These are phyloP conservation scores for Cryptosporidium sp. DNA, from an alignment of 169 alveolate genomes.

Conservation along the genomic window DNA sequence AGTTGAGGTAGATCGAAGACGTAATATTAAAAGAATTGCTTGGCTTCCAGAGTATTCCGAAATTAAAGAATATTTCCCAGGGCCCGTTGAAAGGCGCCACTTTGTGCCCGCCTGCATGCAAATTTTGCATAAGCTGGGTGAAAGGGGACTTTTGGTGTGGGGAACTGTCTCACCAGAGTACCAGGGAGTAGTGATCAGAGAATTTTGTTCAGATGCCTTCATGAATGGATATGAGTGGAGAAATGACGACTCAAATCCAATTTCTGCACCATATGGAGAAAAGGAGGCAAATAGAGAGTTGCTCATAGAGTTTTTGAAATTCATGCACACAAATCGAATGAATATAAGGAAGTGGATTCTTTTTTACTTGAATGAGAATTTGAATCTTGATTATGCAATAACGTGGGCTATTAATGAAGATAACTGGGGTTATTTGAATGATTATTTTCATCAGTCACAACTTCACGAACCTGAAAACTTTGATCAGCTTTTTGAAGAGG, in stretches of 20 bases:
- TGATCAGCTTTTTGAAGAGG: conserved; percentile 40
- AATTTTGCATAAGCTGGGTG: conserved; percentile 14
- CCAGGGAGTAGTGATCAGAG: conserved; percentile 48
- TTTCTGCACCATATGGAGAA: conserved; percentile 46
- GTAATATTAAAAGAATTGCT: conserved; percentile 31
- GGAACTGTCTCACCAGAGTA: conserved; percentile 71
- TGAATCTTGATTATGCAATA: conserved; percentile 49
- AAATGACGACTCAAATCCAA: conserved; percentile 10
- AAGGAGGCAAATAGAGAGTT: conserved; percentile 50
- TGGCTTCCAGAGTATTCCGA: conserved; percentile 73
- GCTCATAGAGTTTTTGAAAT: conserved; percentile 55
- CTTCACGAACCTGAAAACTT: conserved; percentile 63
- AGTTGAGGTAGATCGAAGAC: conserved; percentile 45
- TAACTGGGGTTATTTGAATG: conserved; percentile 55
- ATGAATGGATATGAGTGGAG: conserved; percentile 40
- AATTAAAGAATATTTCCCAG: conserved; percentile 49
- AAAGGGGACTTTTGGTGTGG: conserved; percentile 53
- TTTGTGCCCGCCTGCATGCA: conserved; percentile 59
- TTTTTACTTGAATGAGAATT: conserved; percentile 50
- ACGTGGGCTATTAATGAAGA: conserved; percentile 72
- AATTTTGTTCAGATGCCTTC: conserved; percentile 68
- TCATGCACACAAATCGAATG: conserved; percentile 39
- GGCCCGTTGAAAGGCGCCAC: conserved; percentile 55
- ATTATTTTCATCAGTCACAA: conserved; percentile 46
- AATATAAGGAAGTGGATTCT: conserved; percentile 64